Evolutionary conservation across 163 green algal species (phyloP).

Genomic region (Prototheca wickerhamii): DNA sequence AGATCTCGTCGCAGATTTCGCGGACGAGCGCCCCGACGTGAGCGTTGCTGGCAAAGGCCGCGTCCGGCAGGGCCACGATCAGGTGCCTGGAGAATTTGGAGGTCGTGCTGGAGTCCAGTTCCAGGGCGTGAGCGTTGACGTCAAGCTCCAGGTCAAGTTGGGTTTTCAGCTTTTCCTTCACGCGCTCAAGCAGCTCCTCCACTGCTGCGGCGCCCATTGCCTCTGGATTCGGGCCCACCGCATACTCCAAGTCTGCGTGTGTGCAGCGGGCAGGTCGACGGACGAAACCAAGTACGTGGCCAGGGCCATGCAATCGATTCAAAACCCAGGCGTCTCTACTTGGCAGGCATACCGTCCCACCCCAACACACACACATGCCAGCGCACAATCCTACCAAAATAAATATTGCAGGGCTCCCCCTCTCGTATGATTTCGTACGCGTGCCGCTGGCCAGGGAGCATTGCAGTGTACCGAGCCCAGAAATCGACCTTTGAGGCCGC

Average conservation of each 20-base stretch:
- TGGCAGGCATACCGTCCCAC: too few relatives aligned
- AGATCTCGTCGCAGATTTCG: constrained; percentile 1
- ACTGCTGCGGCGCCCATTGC: too few relatives aligned
- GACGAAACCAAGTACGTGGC: too few relatives aligned
- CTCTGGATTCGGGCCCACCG: too few relatives aligned
- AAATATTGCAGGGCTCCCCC: constrained; percentile 73
- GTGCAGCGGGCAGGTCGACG: too few relatives aligned
- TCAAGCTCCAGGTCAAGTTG: constrained; percentile 1
- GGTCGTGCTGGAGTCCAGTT: constrained; percentile 57
- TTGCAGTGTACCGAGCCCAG: constrained; percentile 46
- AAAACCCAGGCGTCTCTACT: constrained; percentile 36
- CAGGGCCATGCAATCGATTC: too few relatives aligned
- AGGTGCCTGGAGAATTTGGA: constrained; percentile 71
- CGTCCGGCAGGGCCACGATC: constrained; percentile 40
- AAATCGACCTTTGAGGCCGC: constrained; percentile 41
- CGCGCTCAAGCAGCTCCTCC: constrained; percentile 22
- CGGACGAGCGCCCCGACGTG: constrained; percentile 42
- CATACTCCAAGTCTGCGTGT: too few relatives aligned
- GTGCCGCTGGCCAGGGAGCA: constrained; percentile 39
- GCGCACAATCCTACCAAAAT: constrained; percentile 63
- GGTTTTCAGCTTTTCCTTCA: constrained; percentile 6
- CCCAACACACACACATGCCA: too few relatives aligned
- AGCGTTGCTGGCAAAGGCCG: constrained; percentile 47
- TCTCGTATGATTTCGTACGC: constrained; percentile 66
- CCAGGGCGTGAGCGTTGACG: constrained; percentile 37